Base-by-base conservation (phyloP, 306 rosid species). In the Dalbergia cultrata region DNA sequence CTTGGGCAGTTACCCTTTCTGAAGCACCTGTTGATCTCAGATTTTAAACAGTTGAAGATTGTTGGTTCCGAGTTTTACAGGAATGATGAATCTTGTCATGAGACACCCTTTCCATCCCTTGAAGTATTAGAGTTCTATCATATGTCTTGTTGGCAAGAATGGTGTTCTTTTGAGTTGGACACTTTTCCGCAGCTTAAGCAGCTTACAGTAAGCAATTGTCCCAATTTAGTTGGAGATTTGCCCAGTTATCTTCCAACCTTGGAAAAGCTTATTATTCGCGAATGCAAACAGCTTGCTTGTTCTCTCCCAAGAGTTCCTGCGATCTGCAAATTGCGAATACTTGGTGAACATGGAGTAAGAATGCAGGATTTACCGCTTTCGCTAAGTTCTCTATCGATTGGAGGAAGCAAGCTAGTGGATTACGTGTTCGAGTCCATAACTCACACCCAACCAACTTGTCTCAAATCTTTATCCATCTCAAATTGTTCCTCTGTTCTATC, bases 331-430 rank as follows among this genome's bases (percentile, higher is more conserved):
- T 8, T 75, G 62, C 0, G 0, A 5, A 33, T 75, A 47, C 0
- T 0, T 11, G 3, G 34, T 6, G 34, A 13, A 26, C 16, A 14
- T 54, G 54, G 53, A 57, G 34, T 31, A 54, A 10, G 3, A 1
- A 67, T 56, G 67, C 57, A 12, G 13, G 81, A 77, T n/a, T 10
- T 57, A 16, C 66, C 59, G 5, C 10, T n/a, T 34, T 67, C 49
- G 9, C 3, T 78, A 21, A 3, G 18, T 1, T 14, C 31, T 49
- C 16, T 49, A 11, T 11, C n/a, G 9, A 11, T 49, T 49, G 4
- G 1, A 49, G 16, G 54, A 12, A 49, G 14, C 5, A 1, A 49
- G 13, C 54, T 2, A 0, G n/a, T 49, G 16, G 54, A 3, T 4
- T 49, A 11, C 0, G 59, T n/a, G 22, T 14, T 53, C 0, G 22